phyloP scores from a whole-genome alignment of 768 basidiomycete species.

The Pholiota molesta region DNA sequence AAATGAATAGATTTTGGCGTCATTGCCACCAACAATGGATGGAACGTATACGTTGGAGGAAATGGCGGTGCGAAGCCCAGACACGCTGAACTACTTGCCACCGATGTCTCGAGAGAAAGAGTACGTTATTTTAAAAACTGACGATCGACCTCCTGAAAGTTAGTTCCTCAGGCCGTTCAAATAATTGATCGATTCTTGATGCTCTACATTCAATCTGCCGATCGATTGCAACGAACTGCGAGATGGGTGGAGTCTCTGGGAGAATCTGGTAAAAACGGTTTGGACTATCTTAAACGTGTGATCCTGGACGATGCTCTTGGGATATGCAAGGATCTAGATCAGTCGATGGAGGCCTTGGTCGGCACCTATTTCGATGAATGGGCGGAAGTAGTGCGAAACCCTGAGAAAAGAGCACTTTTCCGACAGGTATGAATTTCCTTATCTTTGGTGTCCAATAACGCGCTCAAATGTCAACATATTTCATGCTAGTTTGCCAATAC shows the following conservation, averaged over 20 bases:
- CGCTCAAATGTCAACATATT: constrained; percentile 48
- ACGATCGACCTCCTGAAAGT: not conserved
- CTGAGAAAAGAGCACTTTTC: constrained; percentile 18
- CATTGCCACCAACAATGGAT: constrained; percentile 80
- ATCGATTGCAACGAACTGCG: constrained; percentile 71
- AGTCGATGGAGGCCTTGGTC: constrained; percentile 65
- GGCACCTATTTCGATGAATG: constrained; percentile 73
- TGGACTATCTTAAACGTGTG: constrained; percentile 67
- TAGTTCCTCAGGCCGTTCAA: constrained; percentile 32
- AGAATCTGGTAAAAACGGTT: constrained; percentile 52
- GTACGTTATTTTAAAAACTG: constrained; percentile 30
- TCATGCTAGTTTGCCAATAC: constrained; percentile 67
- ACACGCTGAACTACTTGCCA: constrained; percentile 68
- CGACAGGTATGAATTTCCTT: constrained; percentile 16
- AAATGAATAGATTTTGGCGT: constrained; percentile 60
- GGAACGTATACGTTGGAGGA: constrained; percentile 75
- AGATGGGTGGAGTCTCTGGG: constrained; percentile 68
- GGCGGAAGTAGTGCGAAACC: constrained; percentile 57
- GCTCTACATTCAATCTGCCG: constrained; percentile 75
- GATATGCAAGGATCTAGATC: constrained; percentile 70
- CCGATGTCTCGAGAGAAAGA: constrained; percentile 63
- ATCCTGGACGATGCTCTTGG: constrained; percentile 73
- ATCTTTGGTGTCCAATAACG: not conserved
- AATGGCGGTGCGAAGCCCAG: constrained; percentile 66
- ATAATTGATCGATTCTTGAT: constrained; percentile 69